Evolutionary conservation across 129 eudicot species (phyloP), one percentile per base, ranked within the genome.

Genomic region (Lonicera japonica): DNA sequence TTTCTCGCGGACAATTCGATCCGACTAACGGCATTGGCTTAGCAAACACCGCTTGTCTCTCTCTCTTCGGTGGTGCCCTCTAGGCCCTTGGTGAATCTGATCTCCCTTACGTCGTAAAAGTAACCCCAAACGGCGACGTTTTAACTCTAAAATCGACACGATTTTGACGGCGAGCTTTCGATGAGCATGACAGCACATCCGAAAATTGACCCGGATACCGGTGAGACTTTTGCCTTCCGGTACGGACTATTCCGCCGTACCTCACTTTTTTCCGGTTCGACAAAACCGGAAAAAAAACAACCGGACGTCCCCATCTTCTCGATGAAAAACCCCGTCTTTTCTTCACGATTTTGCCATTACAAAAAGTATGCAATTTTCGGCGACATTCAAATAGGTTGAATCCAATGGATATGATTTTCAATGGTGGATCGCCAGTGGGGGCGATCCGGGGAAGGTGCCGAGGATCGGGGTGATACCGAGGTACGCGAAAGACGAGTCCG

Each of bases 111-210:
- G 50, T 51, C 0, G 51, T 83, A 0, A 72, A 43, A 54, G 15
- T 79, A 1, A 29, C 73, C 11, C 3, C 65, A 0, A 38, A 65
- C 15, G 89, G 89, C 0, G 85, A 83, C 34, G 45, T 79, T 0
- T 0, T 50, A 29, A 83, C 89, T 10, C 14, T 75, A 3, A n/a
- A 82, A 81, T 8, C 82, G 89, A 0, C 53, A 60, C 14, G 80
- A 83, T 51, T 79, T 83, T 13, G 66, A 58, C 21, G 82, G 80
- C 0, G 72, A 79, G 64, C 70, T 79, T 0, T 11, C 13, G 23
- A 69, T 72, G 75, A 75, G 82, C 82, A 83, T 83, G 89, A 83
- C 89, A 0, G 89, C 85, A 0, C 89, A 78, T 55, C 85, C 85
- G 0, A 83, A 83, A 65, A 63, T 63, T 3, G 89, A 83, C 50